Percentiles rank a stretch among this genome's conserved stretches.
Evolutionary conservation across 176 grass and related monocot genomes (phyloP).

Genomic region (Dactylis glomerata): DNA sequence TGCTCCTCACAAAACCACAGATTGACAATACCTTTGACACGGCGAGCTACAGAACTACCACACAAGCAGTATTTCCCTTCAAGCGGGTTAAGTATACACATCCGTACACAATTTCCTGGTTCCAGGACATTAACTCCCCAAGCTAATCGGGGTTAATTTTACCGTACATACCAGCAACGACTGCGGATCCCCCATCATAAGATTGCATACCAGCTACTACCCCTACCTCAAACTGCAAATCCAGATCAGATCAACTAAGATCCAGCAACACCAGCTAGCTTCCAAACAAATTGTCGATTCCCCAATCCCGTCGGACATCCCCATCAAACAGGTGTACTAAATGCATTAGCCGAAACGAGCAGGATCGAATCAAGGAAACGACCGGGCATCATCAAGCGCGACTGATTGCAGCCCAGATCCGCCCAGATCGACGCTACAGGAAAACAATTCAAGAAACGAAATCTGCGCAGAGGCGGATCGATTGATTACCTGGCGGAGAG

Average conservation of each 20-base stretch:
- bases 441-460: not conserved
- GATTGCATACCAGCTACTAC: not conserved
- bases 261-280: not conserved
- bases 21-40: not conserved
- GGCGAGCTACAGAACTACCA: not conserved
- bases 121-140: not conserved
- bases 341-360: not conserved
- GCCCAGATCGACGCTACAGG: not conserved
- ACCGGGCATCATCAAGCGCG: not conserved
- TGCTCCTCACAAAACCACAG: not conserved
- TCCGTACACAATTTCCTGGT: not conserved
- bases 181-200: not conserved
- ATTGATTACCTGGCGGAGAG: slow-evolving; percentile 9
- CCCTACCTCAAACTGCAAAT: not conserved
- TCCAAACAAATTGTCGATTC: not conserved
- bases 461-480: not conserved
- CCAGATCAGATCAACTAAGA: slow-evolving; percentile 8
- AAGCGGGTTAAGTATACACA: not conserved
- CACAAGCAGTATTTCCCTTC: not conserved
- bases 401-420: slow-evolving; percentile 5
- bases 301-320: not conserved
- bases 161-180: not conserved
- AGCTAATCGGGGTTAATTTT: not conserved
- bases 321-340: not conserved
- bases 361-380: not conserved